A percentile compares a stretch with the other conserved stretches of the same genome.
Evolutionary conservation across 1,139 yeast genomes (phyloP).

Genomic region (Yamadazyma conglobata): DNA sequence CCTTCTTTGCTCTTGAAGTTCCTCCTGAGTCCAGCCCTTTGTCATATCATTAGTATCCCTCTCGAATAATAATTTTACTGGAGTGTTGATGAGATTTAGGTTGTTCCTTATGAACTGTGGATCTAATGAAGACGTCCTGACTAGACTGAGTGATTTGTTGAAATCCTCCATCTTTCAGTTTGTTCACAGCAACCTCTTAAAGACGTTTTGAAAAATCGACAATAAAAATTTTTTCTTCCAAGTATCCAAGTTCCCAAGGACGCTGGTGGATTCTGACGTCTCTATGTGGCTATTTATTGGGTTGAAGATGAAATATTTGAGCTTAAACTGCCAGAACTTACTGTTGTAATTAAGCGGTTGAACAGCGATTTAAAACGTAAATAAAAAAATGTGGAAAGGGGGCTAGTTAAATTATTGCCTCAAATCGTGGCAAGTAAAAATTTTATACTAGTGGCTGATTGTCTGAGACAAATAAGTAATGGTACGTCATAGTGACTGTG

Average conservation of each 20-base stretch:
- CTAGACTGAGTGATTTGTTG: slow-evolving; percentile 13
- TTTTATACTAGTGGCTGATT: slow-evolving; percentile 8
- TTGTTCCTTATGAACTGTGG: slow-evolving; percentile 18
- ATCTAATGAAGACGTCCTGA: slow-evolving; percentile 20
- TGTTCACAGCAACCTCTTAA: no score
- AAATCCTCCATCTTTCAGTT: slow-evolving; percentile 8
- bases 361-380: slow-evolving; percentile 4
- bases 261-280: no score
- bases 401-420: slow-evolving; percentile 8
- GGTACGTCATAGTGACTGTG: no score
- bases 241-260: no score
- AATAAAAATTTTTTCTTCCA: no score
- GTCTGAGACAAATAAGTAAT: slow-evolving; percentile 5
- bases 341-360: no score
- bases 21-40: slow-evolving; percentile 32
- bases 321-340: no score
- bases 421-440: slow-evolving; percentile 12
- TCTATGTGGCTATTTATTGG: no score
- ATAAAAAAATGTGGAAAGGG: slow-evolving; percentile 4
- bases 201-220: no score
- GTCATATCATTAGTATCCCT: slow-evolving; percentile 24
- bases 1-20: slow-evolving; percentile 27
- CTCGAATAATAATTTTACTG: slow-evolving; percentile 18
- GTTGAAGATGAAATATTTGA: no score
- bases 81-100: slow-evolving; percentile 16